Evolutionary conservation across 768 basidiomycete genomes (phyloP).

Genomic region (Kwoniella europaea): DNA sequence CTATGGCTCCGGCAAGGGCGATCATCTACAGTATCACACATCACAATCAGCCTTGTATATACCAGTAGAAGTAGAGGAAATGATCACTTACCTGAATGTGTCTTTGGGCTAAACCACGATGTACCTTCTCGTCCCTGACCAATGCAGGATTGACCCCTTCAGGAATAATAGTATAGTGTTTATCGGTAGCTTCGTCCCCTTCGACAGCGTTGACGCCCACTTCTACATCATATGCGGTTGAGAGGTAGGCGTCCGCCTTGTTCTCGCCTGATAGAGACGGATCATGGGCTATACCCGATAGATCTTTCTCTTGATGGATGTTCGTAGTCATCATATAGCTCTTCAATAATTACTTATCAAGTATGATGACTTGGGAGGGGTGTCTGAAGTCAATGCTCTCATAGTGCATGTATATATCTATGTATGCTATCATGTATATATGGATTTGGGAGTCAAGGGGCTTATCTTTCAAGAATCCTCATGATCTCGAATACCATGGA

Average conservation of each 20-base stretch:
- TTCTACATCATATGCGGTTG: constrained; percentile 2
- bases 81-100: constrained; percentile 24
- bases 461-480: too few relatives aligned
- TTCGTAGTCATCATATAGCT: neutral
- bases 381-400: too few relatives aligned
- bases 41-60: neutral
- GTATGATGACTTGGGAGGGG: neutral
- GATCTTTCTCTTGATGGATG: neutral
- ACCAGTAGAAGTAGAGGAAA: neutral
- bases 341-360: neutral
- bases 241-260: constrained; percentile 4
- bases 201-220: neutral
- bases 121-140: constrained; percentile 19
- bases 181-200: constrained; percentile 1
- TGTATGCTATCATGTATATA: neutral
- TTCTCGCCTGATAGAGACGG: constrained; percentile 3
- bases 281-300: constrained; percentile 2
- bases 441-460: neutral
- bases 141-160: constrained; percentile 24
- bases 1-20: constrained; percentile 41
- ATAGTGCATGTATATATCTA: too few relatives aligned
- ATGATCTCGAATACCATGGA: too few relatives aligned
- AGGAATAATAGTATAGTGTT: constrained; percentile 16
- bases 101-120: constrained; percentile 24
- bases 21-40: constrained; percentile 27